phyloP scores from a whole-genome alignment of 345 rosid species.

The Raphanus sativus region DNA sequence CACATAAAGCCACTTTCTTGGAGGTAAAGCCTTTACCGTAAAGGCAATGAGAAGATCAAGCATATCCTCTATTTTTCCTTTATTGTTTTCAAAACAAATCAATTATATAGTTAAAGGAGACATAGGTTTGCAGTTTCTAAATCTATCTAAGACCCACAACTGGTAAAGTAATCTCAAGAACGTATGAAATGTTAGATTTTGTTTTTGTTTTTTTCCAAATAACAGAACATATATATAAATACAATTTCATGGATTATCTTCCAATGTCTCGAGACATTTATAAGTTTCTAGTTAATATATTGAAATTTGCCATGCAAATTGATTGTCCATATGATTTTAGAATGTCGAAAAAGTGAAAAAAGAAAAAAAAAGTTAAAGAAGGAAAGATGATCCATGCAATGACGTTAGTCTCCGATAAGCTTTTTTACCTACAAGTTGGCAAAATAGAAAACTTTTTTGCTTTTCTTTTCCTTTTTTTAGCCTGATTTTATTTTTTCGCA shows the following conservation, averaged over 20 bases:
- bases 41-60: slow-evolving; percentile 22
- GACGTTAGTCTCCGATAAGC: background rate
- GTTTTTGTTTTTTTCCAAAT: background rate
- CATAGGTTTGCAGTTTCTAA: slow-evolving; percentile 10
- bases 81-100: background rate
- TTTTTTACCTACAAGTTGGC: slow-evolving; percentile 32
- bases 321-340: background rate
- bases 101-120: slow-evolving; percentile 10
- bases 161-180: background rate
- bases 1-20: slow-evolving; percentile 27
- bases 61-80: slow-evolving; percentile 27
- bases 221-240: background rate
- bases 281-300: background rate
- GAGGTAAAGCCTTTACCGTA: no score
- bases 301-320: background rate
- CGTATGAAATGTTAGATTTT: no score
- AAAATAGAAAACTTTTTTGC: slow-evolving; percentile 5
- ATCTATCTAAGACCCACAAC: background rate
- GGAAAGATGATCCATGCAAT: background rate
- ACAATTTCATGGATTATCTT: background rate
- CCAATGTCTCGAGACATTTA: background rate
- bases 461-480: slow-evolving; percentile 4
- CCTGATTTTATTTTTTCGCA: background rate
- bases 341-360: background rate
- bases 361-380: background rate